Percentiles rank a stretch among this genome's conserved stretches.
phyloP scores from a whole-genome alignment of 176 grass and related monocot species.

The Bothriochloa decipiens region DNA sequence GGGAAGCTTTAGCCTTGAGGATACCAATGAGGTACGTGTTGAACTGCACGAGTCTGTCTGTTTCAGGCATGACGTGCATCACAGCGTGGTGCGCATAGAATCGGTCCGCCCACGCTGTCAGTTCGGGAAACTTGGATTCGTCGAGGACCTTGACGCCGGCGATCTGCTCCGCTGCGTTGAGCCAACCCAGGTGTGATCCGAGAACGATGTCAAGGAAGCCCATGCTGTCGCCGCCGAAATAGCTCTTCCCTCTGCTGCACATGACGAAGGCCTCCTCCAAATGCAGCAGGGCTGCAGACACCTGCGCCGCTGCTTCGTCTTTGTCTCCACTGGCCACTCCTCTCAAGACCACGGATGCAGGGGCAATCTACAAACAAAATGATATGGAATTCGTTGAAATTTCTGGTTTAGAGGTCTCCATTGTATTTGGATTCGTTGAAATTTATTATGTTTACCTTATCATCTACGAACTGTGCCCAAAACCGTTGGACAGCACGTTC shows the following conservation, averaged over 20 bases:
- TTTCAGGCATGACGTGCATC: conserved; percentile 32
- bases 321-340: not conserved
- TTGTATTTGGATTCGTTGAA: too few species aligned
- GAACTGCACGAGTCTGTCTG: conserved; percentile 27
- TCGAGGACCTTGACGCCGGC: conserved; percentile 31
- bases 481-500: conserved; percentile 11
- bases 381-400: not conserved
- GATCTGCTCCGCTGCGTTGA: conserved; percentile 37
- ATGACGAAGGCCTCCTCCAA: conserved; percentile 52
- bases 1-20: conserved; percentile 3
- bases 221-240: conserved; percentile 50
- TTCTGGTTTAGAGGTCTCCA: not conserved
- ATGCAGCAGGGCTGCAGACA: not conserved
- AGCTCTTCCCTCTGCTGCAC: conserved; percentile 46
- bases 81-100: conserved; percentile 29
- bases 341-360: not conserved
- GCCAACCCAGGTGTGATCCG: conserved; percentile 20
- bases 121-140: conserved; percentile 27
- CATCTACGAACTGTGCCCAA: conserved; percentile 30
- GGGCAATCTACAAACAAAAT: not conserved
- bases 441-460: conserved; percentile 8
- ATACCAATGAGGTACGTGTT: not conserved
- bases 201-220: conserved; percentile 49
- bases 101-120: conserved; percentile 42
- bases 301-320: not conserved